Evolutionary conservation across 495 filamentous ascomycete genomes (phyloP), one percentile per base, ranked within the genome.

Genomic region (Saxophila tyrrhenica): DNA sequence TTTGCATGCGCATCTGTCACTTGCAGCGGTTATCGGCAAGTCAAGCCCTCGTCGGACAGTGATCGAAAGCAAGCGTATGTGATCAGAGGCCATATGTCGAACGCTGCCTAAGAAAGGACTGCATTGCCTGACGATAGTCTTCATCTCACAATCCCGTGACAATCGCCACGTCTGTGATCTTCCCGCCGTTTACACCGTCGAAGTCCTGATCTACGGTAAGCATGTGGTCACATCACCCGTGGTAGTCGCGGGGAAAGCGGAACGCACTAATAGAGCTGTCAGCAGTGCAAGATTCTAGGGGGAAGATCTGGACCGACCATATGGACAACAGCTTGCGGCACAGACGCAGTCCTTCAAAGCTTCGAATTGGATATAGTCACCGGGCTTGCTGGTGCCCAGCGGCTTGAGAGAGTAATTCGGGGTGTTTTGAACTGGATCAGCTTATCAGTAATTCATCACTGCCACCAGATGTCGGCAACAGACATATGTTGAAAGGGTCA

Each of bases 331-430:
- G 44, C 65, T 68, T 8, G 66, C 66, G 35, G 60, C 69, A 25
- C 58, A 58, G n/a, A 71, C 56, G 15, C 54, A 57, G 57, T 71
- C 66, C 54, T 60, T 56, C 54, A 69, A 25, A 39, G 66, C 69
- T 57, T 69, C 61, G 50, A 71, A 69, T 55, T 70, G 65, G 35
- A 71, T 61, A 55, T 59, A 69, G 57, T 71, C 69, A 10, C 69
- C 69, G 11, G 68, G 54, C 57, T 58, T 65, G 44, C 65, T 68
- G 44, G 53, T 59, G 3, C 58, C 59, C 42, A 71, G 49, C 29
- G 54, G 52, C 62, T 71, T 71, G 17, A 71, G 43, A n/a, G 59
- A 58, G 50, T 69, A 69, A 43, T 67, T 62, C 22, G 69, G 69
- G 23, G 69, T 70, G 54, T 71, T 71, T 54, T 71, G 69, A 54